These are phyloP conservation scores for Trichoderma brevicompactum DNA, from an alignment of 2,329 filamentous ascomycete species.

Conservation along the genomic window DNA sequence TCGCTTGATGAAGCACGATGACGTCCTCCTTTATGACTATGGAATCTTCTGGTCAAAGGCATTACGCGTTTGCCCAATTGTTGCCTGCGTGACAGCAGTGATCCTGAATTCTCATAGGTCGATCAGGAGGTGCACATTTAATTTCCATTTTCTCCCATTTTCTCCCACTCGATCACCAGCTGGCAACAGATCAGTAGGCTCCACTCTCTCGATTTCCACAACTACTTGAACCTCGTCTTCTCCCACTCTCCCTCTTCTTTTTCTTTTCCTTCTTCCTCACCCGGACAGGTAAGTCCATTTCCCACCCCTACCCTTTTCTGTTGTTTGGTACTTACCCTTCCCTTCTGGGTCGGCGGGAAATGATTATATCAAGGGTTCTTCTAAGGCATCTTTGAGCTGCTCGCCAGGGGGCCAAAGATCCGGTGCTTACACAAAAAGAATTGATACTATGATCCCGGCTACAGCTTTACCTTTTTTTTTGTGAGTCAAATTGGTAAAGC, in stretches of 20 bases:
- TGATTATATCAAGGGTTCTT: conserved; percentile 3
- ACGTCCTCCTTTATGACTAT: neutral
- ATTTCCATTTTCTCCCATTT: neutral
- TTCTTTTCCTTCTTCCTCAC: conserved; percentile 19
- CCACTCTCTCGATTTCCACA: neutral
- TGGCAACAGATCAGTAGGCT: conserved; percentile 21
- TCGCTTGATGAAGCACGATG: neutral
- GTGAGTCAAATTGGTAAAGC: no score
- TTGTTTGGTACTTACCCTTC: neutral
- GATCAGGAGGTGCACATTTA: neutral
- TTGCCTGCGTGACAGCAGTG: conserved; percentile 1
- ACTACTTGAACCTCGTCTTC: neutral
- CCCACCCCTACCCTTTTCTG: neutral
- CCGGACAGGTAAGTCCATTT: conserved; percentile 10
- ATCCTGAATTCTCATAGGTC: conserved; percentile 24
- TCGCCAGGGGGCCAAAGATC: no score
- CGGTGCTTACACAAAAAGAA: no score
- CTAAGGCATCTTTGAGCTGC: no score
- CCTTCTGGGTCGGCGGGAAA: neutral
- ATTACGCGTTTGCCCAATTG: neutral
- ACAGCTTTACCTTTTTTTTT: neutral
- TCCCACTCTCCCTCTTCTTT: neutral
- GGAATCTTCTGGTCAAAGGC: conserved; percentile 2
- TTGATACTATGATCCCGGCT: neutral
- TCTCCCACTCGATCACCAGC: neutral